Base-by-base conservation (phyloP, 2,329 filamentous ascomycete genomes). In the Fusarium compactum region DNA sequence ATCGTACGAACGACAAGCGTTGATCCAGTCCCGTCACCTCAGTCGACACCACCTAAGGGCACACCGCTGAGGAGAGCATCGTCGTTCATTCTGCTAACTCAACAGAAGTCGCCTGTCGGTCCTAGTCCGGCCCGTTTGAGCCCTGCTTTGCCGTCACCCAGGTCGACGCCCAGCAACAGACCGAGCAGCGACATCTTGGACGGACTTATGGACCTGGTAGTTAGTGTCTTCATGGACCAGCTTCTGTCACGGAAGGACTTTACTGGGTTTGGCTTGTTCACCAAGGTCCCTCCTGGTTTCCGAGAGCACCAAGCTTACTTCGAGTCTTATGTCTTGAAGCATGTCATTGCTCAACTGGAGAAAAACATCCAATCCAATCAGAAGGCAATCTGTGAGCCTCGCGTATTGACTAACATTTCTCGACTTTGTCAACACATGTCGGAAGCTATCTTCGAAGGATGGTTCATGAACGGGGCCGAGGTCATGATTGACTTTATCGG, bases 221-320 rank as follows among this genome's bases (percentile, higher is more conserved):
- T 96, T 51, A 88, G 87, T 22, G 89, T 98, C 0, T 97, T 97
- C 75, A 86, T 92, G 52, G 95, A 98, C 74, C 94, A 98, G 73
- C 83, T 98, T 1, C 88, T 97, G 44, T 87, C 87, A 30, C 90
- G 94, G 27, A 97, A 97, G 77, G 96, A 99, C 56, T 99, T 98
- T 76, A 86, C 91, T 5, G 95, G 96, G 0, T 92, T 99, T 56
- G 90, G 91, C 0, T 82, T 99, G 12, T 97, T 93, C 76, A 83
- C 93, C 56, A 97, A 96, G 78, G 92, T 95, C 0, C 96, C 97
- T 3, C 94, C 96, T 1, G 95, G 95, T 0, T 97, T 97, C 75
- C 89, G 95, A 72, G 96, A 98, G 77, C 94, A 98, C 73, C 95
- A 98, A 75, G 94, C 94, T 1, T 97, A 95, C 78, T 98, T 99